Evolutionary conservation across 257 asterid genomes (phyloP).

Genomic region (Solanum okadae): DNA sequence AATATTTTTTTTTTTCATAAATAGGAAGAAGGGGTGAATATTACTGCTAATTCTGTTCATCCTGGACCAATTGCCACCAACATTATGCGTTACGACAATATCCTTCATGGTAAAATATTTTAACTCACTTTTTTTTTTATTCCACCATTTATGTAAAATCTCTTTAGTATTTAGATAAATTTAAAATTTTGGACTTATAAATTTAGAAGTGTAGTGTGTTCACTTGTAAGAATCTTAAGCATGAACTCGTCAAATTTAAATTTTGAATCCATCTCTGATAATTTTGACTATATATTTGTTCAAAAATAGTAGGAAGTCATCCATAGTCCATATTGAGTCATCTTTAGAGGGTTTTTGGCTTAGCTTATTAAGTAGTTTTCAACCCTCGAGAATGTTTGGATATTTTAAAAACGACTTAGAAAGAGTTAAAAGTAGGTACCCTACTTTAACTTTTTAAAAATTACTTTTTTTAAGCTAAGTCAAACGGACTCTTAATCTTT

Average conservation of each 20-base stretch:
- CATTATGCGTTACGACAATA: slow-evolving; percentile 38
- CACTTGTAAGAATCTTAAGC: background rate
- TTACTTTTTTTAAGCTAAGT: background rate
- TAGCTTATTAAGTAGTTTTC: no score
- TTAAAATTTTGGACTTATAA: background rate
- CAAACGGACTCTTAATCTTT: background rate
- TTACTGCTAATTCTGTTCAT: slow-evolving; percentile 80
- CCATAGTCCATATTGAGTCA: no score
- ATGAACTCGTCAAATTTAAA: background rate
- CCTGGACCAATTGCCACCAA: slow-evolving; percentile 83
- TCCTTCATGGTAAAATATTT: slow-evolving; percentile 30
- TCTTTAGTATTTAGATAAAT: background rate
- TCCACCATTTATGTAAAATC: background rate
- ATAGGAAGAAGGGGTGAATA: slow-evolving; percentile 65
- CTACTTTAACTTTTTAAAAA: background rate
- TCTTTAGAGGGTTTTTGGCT: background rate
- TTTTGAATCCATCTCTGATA: background rate
- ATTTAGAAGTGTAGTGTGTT: background rate
- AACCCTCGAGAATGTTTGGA: background rate
- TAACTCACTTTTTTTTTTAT: background rate
- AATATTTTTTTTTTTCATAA: background rate
- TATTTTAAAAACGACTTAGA: background rate
- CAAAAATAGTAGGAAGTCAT: no score
- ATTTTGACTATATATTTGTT: background rate
- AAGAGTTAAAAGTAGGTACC: background rate